Conservation (phyloP, 1,139 yeast genomes). For the Eremothecium cymbalariae region DNA sequence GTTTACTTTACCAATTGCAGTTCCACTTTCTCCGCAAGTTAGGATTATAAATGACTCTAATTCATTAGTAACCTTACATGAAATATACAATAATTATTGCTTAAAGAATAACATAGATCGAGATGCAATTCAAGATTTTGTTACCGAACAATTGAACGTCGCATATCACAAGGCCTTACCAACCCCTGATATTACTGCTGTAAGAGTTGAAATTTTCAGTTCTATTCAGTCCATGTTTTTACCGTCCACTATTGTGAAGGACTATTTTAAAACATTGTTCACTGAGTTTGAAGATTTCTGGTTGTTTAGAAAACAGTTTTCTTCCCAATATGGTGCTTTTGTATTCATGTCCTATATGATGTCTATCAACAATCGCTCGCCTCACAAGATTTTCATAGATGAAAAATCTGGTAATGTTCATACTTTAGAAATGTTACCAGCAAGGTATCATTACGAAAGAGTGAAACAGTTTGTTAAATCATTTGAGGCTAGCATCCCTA, state of each 20-base stretch:
- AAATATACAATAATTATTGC: conserved; percentile 84
- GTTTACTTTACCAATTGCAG: conserved; percentile 84
- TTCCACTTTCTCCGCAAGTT: conserved; percentile 91
- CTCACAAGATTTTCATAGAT: conserved; percentile 83
- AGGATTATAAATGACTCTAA: conserved; percentile 82
- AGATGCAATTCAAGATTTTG: conserved; percentile 84
- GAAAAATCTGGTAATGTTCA: conserved; percentile 80
- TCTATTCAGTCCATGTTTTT: conserved; percentile 83
- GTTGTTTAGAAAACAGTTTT: conserved; percentile 91
- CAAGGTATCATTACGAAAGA: conserved; percentile 40
- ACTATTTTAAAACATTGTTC: conserved; percentile 55
- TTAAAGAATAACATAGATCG: conserved; percentile 63
- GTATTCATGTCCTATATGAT: conserved; percentile 90
- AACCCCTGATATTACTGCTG: conserved; percentile 82
- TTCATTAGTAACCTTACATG: conserved; percentile 71
- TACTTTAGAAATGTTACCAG: conserved; percentile 94
- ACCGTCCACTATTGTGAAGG: conserved; percentile 77
- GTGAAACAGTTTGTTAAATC: conserved; percentile 41
- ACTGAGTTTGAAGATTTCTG: conserved; percentile 88
- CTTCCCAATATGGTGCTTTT: conserved; percentile 93
- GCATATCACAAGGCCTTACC: conserved; percentile 91
- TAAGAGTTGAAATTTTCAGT: conserved; percentile 81
- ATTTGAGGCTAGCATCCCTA: conserved; percentile 45
- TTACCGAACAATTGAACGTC: conserved; percentile 78
- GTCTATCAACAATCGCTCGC: conserved; percentile 89